Percentiles rank a stretch among this genome's conserved stretches.
Conservation (phyloP, 2,329 filamentous ascomycete species). For the Xenoacremonium recifei region DNA sequence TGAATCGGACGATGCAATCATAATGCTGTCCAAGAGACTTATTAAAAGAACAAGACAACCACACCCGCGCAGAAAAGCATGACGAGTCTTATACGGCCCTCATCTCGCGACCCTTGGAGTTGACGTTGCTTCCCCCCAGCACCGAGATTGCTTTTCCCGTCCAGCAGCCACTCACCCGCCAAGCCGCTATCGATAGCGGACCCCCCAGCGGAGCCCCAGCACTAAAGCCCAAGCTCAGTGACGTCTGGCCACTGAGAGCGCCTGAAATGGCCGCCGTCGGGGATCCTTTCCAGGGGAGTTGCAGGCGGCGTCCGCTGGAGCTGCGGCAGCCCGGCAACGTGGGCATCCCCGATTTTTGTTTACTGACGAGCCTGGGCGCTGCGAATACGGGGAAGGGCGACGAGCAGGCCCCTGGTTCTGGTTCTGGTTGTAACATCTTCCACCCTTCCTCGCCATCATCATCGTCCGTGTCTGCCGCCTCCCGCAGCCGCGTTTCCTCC, state of each 20-base stretch:
- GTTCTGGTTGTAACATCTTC: no score
- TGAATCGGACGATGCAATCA: no score
- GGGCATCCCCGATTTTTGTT: conserved; percentile 42
- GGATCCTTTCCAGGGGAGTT: conserved; percentile 13
- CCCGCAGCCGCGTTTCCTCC: conserved; percentile 25
- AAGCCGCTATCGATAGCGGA: no score
- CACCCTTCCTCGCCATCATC: conserved; percentile 24
- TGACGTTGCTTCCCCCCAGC: no score
- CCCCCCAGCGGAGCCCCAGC: not conserved
- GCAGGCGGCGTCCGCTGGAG: conserved; percentile 25
- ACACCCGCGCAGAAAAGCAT: no score
- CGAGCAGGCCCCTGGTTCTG: no score
- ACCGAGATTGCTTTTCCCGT: no score
- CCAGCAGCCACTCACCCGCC: no score
- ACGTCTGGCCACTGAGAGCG: conserved; percentile 13
- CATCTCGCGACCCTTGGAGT: no score
- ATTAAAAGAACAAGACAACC: no score
- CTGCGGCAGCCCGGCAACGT: conserved; percentile 41
- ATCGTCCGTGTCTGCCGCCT: conserved; percentile 21
- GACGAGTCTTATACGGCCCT: no score
- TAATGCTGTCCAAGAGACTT: no score
- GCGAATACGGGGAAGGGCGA: not conserved
- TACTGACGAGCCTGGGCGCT: conserved; percentile 25
- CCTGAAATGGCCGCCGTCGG: conserved; percentile 19
- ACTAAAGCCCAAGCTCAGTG: conserved; percentile 9